A percentile compares a stretch with the other conserved stretches of the same genome.
Evolutionary conservation across 139 green algal genomes (phyloP).

Genomic region (Raphidocelis subcapitata): DNA sequence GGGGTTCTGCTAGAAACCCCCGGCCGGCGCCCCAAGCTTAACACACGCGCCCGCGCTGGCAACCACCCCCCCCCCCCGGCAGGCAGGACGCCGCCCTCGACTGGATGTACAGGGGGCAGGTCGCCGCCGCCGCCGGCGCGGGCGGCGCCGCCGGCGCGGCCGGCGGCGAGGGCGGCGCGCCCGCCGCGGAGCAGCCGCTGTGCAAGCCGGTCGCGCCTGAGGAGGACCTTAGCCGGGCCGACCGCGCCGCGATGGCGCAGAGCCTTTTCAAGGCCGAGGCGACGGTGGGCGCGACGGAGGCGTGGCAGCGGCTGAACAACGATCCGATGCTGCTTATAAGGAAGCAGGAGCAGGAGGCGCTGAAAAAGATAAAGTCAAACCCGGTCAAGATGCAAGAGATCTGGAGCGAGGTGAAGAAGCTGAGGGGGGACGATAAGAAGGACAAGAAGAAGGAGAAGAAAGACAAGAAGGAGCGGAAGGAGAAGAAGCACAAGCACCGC

Average conservation of each 20-base stretch:
- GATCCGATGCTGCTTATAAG: constrained; percentile 93
- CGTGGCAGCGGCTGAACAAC: constrained; percentile 86
- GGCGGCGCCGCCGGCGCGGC: not conserved
- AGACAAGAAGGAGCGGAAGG: constrained; percentile 57
- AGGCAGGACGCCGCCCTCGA: constrained; percentile 77
- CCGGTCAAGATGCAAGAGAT: constrained; percentile 72
- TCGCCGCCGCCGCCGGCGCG: not conserved
- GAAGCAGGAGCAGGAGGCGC: constrained; percentile 66
- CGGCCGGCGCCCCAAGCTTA: no score
- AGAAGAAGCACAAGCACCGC: constrained; percentile 48
- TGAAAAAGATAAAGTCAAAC: constrained; percentile 66
- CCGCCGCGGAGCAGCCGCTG: constrained; percentile 64
- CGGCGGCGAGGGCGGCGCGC: constrained; percentile 31
- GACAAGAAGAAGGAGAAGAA: constrained; percentile 53
- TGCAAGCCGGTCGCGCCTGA: constrained; percentile 51
- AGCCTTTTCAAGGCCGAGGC: constrained; percentile 67
- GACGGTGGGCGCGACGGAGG: constrained; percentile 70
- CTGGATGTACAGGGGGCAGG: constrained; percentile 88
- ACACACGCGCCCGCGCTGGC: not conserved
- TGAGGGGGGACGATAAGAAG: constrained; percentile 32
- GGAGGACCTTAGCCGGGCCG: constrained; percentile 23
- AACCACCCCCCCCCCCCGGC: not conserved
- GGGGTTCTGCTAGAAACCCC: no score
- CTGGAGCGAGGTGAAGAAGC: constrained; percentile 49
- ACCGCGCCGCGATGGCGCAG: constrained; percentile 46